Conservation (phyloP, 1,284 basidiomycete species). For the Tilletia setariae region DNA sequence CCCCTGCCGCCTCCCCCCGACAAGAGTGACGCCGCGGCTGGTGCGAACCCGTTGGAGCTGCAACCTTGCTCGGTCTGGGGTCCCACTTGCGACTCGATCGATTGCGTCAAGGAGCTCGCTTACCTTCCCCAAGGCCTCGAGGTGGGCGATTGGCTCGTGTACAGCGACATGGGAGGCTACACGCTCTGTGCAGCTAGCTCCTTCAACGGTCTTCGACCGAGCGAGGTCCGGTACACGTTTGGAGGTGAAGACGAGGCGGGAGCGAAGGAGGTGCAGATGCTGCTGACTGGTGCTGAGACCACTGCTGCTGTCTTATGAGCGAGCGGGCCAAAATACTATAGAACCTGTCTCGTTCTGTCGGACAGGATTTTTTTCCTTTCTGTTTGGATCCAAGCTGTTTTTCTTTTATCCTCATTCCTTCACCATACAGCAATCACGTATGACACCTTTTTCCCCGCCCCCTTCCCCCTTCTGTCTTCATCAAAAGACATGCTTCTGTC, state of each 20-base stretch:
- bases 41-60: conserved; percentile 32
- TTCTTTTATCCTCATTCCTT: too few relatives aligned
- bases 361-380: too few relatives aligned
- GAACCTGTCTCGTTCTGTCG: too few relatives aligned
- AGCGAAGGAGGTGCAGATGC: neutral
- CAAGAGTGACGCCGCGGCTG: neutral
- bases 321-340: too few relatives aligned
- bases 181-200: conserved; percentile 83
- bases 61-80: conserved; percentile 61
- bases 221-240: conserved; percentile 56
- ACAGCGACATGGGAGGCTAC: conserved; percentile 89
- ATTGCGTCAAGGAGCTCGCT: conserved; percentile 58
- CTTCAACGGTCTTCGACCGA: conserved; percentile 68
- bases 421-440: too few relatives aligned
- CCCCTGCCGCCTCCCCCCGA: conserved; percentile 14
- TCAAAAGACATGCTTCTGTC: too few relatives aligned
- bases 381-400: too few relatives aligned
- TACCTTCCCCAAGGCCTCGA: conserved; percentile 42
- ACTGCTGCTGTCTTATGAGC: too few relatives aligned
- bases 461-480: too few relatives aligned
- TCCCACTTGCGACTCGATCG: conserved; percentile 84
- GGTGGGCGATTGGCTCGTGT: conserved; percentile 82
- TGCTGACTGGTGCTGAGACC: neutral
- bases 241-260: conserved; percentile 32
- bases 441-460: too few relatives aligned